These are phyloP conservation scores for Globisporangium takayamanum DNA, from an alignment of 352 stramenopile species.

Conservation along the genomic window DNA sequence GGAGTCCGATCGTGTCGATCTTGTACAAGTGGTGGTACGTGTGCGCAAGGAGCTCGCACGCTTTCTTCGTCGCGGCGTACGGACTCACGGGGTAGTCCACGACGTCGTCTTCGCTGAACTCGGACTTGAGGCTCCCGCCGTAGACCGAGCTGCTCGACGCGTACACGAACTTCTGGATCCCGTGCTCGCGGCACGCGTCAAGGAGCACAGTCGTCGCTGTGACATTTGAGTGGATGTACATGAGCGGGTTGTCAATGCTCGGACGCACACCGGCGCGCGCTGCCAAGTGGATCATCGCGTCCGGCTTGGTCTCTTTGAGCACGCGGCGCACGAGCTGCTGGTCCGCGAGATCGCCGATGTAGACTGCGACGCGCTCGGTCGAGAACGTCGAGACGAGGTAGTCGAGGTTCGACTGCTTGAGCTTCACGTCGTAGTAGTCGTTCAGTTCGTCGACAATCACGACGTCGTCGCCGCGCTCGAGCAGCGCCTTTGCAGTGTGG, in stretches of 20 bases:
- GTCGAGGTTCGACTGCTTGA: conserved; percentile 95
- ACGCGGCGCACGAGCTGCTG: conserved; percentile 83
- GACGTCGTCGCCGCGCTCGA: conserved; percentile 87
- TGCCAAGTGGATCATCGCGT: conserved; percentile 93
- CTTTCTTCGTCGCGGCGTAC: conserved; percentile 98
- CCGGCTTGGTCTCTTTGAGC: conserved; percentile 82
- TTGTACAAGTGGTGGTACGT: conserved; percentile 97
- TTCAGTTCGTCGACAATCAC: conserved; percentile 98
- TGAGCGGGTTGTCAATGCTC: conserved; percentile 95
- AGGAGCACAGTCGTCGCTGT: conserved; percentile 91
- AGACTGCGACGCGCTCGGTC: conserved; percentile 58
- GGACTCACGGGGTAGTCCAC: conserved; percentile 94
- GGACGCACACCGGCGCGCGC: conserved; percentile 94
- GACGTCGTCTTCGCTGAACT: conserved; percentile 87
- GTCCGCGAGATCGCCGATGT: conserved; percentile 94
- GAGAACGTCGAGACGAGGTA: conserved; percentile 58
- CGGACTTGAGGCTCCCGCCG: conserved; percentile 87
- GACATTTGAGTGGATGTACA: conserved; percentile 98
- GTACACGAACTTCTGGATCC: conserved; percentile 94
- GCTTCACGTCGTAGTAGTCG: conserved; percentile 97
- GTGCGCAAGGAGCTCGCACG: conserved; percentile 95
- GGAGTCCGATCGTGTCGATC: conserved; percentile 91
- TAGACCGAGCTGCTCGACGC: conserved; percentile 94
- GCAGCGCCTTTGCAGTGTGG: conserved; percentile 89
- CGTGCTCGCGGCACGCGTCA: conserved; percentile 86